Evolutionary conservation across 1,284 basidiomycete species (phyloP).

Genomic region (Dichomitus squalens): DNA sequence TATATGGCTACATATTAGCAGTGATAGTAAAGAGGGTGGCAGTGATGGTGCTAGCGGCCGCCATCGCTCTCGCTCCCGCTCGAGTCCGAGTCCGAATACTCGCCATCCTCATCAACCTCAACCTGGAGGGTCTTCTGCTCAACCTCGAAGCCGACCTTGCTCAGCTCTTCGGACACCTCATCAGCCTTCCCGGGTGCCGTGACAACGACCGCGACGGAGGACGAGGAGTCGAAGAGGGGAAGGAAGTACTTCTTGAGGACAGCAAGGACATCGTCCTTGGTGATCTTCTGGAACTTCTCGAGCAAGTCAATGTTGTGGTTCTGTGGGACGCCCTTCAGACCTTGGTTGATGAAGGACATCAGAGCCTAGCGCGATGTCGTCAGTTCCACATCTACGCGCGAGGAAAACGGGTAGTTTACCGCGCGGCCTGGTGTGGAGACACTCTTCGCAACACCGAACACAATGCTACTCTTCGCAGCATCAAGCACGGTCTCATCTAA

Average conservation of each 20-base stretch:
- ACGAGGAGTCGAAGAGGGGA: conserved; percentile 82
- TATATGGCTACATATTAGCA: conserved; percentile 25
- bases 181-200: conserved; percentile 82
- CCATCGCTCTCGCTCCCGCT: conserved; percentile 36
- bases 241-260: conserved; percentile 80
- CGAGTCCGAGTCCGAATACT: conserved; percentile 31
- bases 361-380: conserved; percentile 54
- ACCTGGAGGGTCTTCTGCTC: conserved; percentile 72
- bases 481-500: conserved; percentile 87
- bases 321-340: conserved; percentile 78
- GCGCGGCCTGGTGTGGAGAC: conserved; percentile 87
- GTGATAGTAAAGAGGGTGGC: background rate
- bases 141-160: conserved; percentile 75
- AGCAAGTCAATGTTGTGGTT: conserved; percentile 77
- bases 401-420: conserved; percentile 49
- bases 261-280: conserved; percentile 73
- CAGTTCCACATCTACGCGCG: background rate
- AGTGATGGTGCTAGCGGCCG: conserved; percentile 28
- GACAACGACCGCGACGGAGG: conserved; percentile 82
- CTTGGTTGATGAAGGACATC: conserved; percentile 86
- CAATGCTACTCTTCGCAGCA: conserved; percentile 90
- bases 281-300: conserved; percentile 78
- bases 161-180: conserved; percentile 70
- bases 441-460: conserved; percentile 79
- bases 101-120: conserved; percentile 45